Conservation (phyloP, 371 early-diverging fungal species). For the Rhizomucor miehei region DNA sequence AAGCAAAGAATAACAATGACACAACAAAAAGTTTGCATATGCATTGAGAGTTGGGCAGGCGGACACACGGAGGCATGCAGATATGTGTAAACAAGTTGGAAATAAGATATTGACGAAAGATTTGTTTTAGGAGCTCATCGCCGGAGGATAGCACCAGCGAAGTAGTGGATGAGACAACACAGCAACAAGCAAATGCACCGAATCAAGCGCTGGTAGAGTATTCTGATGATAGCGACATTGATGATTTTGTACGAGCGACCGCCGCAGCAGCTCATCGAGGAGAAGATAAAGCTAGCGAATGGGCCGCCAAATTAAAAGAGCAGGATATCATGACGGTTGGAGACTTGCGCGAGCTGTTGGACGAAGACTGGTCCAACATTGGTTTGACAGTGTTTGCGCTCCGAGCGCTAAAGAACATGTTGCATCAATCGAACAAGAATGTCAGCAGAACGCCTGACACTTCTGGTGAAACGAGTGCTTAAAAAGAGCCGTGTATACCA, state of each 20-base stretch:
- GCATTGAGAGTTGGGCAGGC: too few relatives aligned
- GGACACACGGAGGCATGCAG: too few relatives aligned
- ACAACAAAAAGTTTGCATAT: not conserved
- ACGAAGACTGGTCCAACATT: conserved; percentile 74
- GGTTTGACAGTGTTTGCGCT: conserved; percentile 86
- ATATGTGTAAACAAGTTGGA: too few relatives aligned
- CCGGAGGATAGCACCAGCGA: too few relatives aligned
- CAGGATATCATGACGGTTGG: conserved; percentile 85
- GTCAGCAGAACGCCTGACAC: too few relatives aligned
- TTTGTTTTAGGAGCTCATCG: too few relatives aligned
- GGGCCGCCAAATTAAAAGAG: conserved; percentile 64
- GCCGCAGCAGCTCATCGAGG: conserved; percentile 66
- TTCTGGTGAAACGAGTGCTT: too few relatives aligned
- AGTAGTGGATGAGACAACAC: too few relatives aligned
- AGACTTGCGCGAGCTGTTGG: conserved; percentile 71
- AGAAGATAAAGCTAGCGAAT: conserved; percentile 71
- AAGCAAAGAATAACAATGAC: not conserved
- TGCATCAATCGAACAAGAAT: conserved; percentile 15
- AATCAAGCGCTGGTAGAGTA: conserved; percentile 36
- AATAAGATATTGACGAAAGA: too few relatives aligned
- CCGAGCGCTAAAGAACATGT: conserved; percentile 80
- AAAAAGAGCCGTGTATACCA: too few relatives aligned
- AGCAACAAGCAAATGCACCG: too few relatives aligned
- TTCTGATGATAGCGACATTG: conserved; percentile 59
- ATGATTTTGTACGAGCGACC: conserved; percentile 67